A percentile compares a stretch with the other conserved stretches of the same genome.
phyloP scores from a whole-genome alignment of 257 asterid species.

The Petrea volubilis region DNA sequence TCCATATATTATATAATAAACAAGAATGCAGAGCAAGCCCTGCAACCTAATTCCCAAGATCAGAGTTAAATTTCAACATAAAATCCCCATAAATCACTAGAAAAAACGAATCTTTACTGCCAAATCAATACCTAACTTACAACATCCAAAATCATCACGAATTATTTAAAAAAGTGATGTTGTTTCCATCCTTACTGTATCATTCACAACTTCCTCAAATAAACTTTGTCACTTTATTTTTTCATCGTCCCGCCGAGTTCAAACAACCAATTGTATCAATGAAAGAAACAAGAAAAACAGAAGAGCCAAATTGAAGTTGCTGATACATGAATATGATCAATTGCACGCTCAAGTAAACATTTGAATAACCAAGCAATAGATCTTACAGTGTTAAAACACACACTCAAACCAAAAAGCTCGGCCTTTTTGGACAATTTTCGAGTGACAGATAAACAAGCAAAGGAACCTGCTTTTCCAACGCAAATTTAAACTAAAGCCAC shows the following conservation, averaged over 20 bases:
- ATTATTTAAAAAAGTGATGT: not conserved
- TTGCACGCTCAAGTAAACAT: not conserved
- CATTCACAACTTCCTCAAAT: not conserved
- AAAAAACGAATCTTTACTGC: not conserved
- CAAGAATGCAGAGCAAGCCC: conserved; percentile 14
- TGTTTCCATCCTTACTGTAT: not conserved
- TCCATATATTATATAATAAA: too few relatives aligned
- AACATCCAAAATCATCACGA: conserved; percentile 2
- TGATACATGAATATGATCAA: not conserved
- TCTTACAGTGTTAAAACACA: conserved; percentile 14
- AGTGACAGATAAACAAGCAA: conserved; percentile 11
- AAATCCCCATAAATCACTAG: not conserved
- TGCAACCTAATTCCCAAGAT: conserved; percentile 14
- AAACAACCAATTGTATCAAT: not conserved
- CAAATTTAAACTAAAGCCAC: conserved; percentile 11
- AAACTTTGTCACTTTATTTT: conserved; percentile 6
- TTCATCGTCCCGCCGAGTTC: conserved; percentile 52
- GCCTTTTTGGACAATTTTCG: not conserved
- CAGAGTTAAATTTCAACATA: not conserved
- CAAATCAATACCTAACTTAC: conserved; percentile 16
- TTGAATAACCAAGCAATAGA: conserved; percentile 15
- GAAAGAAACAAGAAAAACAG: not conserved
- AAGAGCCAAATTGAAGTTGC: not conserved
- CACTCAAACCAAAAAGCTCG: not conserved
- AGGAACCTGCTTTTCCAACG: not conserved